Percentiles rank a stretch among this genome's conserved stretches.
phyloP scores from a whole-genome alignment of 306 rosid species.

The Pueraria montana region DNA sequence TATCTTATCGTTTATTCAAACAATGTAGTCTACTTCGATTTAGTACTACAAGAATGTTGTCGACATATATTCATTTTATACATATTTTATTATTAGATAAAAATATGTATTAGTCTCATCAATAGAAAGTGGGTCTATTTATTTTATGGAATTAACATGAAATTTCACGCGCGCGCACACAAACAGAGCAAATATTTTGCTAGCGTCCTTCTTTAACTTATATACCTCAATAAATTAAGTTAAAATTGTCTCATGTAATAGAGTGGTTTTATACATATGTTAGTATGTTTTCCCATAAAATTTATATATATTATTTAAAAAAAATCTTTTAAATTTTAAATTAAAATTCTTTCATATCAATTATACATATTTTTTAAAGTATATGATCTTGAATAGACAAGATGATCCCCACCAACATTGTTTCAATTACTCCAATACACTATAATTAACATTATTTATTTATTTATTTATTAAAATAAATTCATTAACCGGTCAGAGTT shows the following conservation, averaged over 20 bases:
- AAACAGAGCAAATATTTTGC: too few species aligned
- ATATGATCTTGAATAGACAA: background rate
- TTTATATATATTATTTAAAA: too few species aligned
- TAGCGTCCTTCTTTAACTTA: too few species aligned
- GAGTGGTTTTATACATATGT: too few species aligned
- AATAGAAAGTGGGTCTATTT: background rate
- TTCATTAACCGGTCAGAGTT: background rate
- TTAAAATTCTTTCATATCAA: too few species aligned
- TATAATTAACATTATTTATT: background rate
- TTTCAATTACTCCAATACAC: constrained; percentile 3
- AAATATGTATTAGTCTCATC: background rate
- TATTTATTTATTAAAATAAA: background rate
- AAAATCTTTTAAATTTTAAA: background rate
- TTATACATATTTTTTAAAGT: background rate
- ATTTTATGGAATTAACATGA: background rate
- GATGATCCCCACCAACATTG: background rate
- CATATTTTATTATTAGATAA: background rate
- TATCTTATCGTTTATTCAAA: background rate
- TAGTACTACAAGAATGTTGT: too few species aligned
- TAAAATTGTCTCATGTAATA: too few species aligned
- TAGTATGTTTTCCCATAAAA: too few species aligned
- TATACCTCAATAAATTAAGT: too few species aligned
- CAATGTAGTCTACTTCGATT: background rate
- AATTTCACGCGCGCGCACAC: background rate
- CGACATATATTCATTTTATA: background rate